Percentiles rank a stretch among this genome's conserved stretches.
Evolutionary conservation across 2,329 filamentous ascomycete species (phyloP).

Genomic region (Ascochyta rabiei): DNA sequence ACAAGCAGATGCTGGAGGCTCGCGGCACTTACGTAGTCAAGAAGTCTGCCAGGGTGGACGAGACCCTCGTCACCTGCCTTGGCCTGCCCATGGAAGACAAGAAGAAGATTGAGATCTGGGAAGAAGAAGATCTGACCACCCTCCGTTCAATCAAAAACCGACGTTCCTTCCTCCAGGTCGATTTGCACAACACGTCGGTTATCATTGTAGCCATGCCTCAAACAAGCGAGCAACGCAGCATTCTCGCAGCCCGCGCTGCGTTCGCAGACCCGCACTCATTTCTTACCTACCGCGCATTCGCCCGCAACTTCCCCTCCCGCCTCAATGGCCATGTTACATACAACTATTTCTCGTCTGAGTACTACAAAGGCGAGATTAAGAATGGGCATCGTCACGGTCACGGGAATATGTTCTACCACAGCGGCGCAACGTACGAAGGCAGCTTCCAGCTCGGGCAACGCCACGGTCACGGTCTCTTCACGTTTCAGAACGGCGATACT

Average conservation of each 20-base stretch:
- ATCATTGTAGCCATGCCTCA: slow-evolving; percentile 40
- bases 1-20: slow-evolving; percentile 42
- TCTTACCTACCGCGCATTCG: slow-evolving; percentile 49
- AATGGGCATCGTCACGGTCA: slow-evolving; percentile 59
- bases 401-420: slow-evolving; percentile 60
- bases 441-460: slow-evolving; percentile 59
- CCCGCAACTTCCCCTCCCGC: slow-evolving; percentile 52
- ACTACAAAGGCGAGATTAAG: slow-evolving; percentile 60
- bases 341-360: slow-evolving; percentile 62
- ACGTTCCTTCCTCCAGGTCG: slow-evolving; percentile 41
- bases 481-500: slow-evolving; percentile 69
- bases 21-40: slow-evolving; percentile 41
- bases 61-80: slow-evolving; percentile 39
- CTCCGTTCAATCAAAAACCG: slow-evolving; percentile 38
- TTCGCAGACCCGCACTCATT: slow-evolving; percentile 50
- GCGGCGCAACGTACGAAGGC: slow-evolving; percentile 63
- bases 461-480: slow-evolving; percentile 63
- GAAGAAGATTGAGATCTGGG: slow-evolving; percentile 57
- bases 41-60: slow-evolving; percentile 43
- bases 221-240: slow-evolving; percentile 35
- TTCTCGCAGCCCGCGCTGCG: slow-evolving; percentile 40
- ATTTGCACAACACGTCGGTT: slow-evolving; percentile 41
- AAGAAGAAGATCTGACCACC: slow-evolving; percentile 50
- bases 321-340: slow-evolving; percentile 55
- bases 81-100: slow-evolving; percentile 39